These are phyloP conservation scores for Barnettozyma siamensis DNA, from an alignment of 805 yeast genomes.

Conservation along the genomic window DNA sequence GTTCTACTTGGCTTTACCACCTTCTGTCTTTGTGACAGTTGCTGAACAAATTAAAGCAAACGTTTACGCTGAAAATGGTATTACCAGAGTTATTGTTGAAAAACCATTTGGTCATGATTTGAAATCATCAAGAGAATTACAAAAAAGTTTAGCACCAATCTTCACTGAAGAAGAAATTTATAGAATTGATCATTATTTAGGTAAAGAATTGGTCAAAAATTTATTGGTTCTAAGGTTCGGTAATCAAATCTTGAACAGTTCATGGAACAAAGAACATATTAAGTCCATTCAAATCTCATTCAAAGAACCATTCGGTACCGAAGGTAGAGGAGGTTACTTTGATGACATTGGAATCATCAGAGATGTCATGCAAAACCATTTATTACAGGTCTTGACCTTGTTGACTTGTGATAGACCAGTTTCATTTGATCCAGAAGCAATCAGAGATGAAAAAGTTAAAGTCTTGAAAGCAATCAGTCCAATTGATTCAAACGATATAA, in stretches of 20 bases:
- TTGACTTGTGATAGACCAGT: conserved; percentile 95
- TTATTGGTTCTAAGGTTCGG: conserved; percentile 85
- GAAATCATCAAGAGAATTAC: conserved; percentile 69
- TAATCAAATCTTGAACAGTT: conserved; percentile 79
- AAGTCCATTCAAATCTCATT: conserved; percentile 81
- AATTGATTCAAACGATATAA: conserved; percentile 56
- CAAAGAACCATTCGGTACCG: conserved; percentile 98
- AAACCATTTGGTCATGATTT: conserved; percentile 97
- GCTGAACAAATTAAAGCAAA: conserved; percentile 64
- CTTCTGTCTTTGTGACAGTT: conserved; percentile 80
- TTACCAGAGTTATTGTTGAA: conserved; percentile 82
- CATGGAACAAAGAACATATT: conserved; percentile 81
- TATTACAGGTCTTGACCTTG: conserved; percentile 85
- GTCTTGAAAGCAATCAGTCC: conserved; percentile 77
- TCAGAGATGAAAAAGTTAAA: conserved; percentile 94
- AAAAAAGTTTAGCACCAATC: conserved; percentile 70
- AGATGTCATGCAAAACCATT: conserved; percentile 97
- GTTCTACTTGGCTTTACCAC: conserved; percentile 92
- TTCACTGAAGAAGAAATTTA: conserved; percentile 88
- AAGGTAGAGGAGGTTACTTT: conserved; percentile 98
- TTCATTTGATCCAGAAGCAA: conserved; percentile 85
- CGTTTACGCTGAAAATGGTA: conserved; percentile 63
- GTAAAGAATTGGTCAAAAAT: conserved; percentile 97
- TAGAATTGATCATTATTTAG: conserved; percentile 96
- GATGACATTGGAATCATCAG: conserved; percentile 93